Evolutionary conservation across 1,139 yeast species (phyloP).

Genomic region (Tardiomyces blankii): DNA sequence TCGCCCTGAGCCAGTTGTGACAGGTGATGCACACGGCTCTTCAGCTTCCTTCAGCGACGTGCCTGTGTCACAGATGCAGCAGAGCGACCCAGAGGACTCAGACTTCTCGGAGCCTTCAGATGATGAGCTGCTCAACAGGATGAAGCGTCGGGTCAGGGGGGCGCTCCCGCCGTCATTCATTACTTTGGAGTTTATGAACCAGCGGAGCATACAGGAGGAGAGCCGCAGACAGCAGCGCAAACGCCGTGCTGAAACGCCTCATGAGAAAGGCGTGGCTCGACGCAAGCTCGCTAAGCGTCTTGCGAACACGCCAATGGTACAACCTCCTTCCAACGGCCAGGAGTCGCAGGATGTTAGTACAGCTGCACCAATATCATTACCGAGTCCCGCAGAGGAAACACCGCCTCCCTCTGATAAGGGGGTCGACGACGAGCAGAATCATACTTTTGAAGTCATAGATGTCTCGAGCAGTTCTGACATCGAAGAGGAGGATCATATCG

Average conservation of each 20-base stretch:
- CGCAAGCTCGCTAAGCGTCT: background rate
- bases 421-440: too few relatives aligned
- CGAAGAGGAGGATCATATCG: background rate
- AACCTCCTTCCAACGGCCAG: too few relatives aligned
- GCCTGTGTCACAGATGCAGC: background rate
- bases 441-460: background rate
- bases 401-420: too few relatives aligned
- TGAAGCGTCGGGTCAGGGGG: background rate
- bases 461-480: background rate
- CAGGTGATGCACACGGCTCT: too few relatives aligned
- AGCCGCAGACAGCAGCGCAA: background rate
- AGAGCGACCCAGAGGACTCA: background rate
- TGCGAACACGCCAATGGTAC: background rate
- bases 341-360: too few relatives aligned
- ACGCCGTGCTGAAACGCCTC: background rate
- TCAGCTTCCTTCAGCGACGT: background rate
- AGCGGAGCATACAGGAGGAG: background rate
- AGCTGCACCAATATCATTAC: too few relatives aligned
- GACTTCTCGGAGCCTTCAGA: background rate
- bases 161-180: background rate
- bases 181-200: background rate
- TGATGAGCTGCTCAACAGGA: background rate
- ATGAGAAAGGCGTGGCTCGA: background rate
- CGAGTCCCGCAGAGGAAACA: too few relatives aligned
- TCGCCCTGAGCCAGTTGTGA: too few relatives aligned